A percentile compares a stretch with the other conserved stretches of the same genome.
Evolutionary conservation across 2,329 filamentous ascomycete species (phyloP).

Genomic region (Trichophyton mentagrophytes): DNA sequence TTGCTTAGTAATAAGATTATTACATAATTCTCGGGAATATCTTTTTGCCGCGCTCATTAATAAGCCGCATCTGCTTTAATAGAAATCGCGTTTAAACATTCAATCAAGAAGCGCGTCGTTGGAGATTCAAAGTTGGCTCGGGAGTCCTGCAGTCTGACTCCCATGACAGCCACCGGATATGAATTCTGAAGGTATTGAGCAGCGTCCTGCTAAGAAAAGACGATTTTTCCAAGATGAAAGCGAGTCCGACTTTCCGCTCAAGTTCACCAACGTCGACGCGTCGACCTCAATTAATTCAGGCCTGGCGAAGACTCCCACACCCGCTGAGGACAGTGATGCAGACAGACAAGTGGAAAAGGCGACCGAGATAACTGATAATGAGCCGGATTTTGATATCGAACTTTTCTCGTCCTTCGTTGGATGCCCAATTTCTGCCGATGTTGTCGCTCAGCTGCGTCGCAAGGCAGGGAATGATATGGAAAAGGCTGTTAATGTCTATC

Average conservation of each 20-base stretch:
- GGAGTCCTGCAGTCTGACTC: not conserved
- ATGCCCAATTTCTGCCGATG: conserved; percentile 33
- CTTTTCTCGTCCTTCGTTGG: conserved; percentile 49
- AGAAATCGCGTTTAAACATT: not conserved
- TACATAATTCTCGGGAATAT: not conserved
- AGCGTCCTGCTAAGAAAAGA: conserved; percentile 48
- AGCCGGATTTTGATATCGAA: conserved; percentile 39
- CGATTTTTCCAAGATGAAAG: conserved; percentile 48
- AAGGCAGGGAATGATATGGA: conserved; percentile 43
- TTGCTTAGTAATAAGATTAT: not conserved
- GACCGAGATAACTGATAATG: not conserved
- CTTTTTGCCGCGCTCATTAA: not conserved
- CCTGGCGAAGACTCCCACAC: not conserved
- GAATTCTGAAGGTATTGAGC: conserved; percentile 33
- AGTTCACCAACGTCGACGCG: conserved; percentile 4
- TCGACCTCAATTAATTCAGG: not conserved
- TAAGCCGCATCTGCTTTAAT: not conserved
- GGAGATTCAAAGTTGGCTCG: not conserved
- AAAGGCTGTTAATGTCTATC: conserved; percentile 50
- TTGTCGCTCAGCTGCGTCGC: conserved; percentile 37
- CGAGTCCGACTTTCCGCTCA: not conserved
- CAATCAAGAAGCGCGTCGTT: not conserved
- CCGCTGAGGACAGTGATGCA: not conserved
- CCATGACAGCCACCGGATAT: conserved; percentile 16
- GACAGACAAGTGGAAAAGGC: not conserved